Evolutionary conservation across 805 yeast genomes (phyloP).

Genomic region (Wickerhamomyces queroliae): DNA sequence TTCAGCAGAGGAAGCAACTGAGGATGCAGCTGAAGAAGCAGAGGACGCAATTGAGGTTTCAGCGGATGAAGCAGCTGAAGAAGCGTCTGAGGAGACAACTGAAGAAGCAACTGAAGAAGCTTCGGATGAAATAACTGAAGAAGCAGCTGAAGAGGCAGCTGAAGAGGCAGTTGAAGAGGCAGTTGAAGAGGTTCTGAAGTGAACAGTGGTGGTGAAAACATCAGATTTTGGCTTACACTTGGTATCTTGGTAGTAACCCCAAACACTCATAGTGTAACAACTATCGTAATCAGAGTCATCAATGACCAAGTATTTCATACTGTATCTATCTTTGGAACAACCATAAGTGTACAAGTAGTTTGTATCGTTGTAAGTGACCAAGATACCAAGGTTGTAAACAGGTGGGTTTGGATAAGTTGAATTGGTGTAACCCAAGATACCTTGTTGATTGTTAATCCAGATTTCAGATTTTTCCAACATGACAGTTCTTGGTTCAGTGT

Average conservation of each 20-base stretch:
- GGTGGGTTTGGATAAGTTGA: background rate
- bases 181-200: too few relatives aligned
- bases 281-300: background rate
- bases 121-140: too few relatives aligned
- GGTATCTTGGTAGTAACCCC: background rate
- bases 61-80: too few relatives aligned
- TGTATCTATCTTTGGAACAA: constrained; percentile 1
- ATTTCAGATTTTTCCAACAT: constrained; percentile 4
- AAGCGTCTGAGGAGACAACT: too few relatives aligned
- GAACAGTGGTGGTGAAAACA: too few relatives aligned
- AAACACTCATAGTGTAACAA: background rate
- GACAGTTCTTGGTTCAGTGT: background rate
- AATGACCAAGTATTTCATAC: background rate
- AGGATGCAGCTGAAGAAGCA: too few relatives aligned
- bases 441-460: constrained; percentile 13
- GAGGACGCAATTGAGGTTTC: too few relatives aligned
- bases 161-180: too few relatives aligned
- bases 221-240: too few relatives aligned
- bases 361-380: constrained; percentile 5
- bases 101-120: too few relatives aligned
- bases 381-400: constrained; percentile 1
- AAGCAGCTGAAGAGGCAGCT: too few relatives aligned
- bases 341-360: constrained; percentile 4
- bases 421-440: constrained; percentile 7
- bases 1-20: too few relatives aligned